These are phyloP conservation scores for Medicago truncatula DNA, from an alignment of 306 rosid genomes.

Conservation along the genomic window DNA sequence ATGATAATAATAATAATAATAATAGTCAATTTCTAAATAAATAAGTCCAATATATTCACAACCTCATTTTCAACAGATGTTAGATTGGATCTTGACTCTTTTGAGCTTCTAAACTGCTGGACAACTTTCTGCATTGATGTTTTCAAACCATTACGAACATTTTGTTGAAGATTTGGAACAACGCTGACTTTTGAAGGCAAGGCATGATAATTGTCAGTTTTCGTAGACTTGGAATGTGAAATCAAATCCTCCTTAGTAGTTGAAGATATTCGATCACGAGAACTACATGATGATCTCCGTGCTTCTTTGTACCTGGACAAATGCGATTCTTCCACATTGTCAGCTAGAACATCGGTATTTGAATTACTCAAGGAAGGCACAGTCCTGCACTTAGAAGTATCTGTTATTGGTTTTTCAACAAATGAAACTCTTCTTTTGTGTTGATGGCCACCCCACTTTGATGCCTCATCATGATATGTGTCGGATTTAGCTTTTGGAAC, in stretches of 20 bases:
- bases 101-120: conserved; percentile 73
- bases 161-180: conserved; percentile 54
- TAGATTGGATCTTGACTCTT: conserved; percentile 52
- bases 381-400: conserved; percentile 48
- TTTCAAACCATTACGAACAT: conserved; percentile 69
- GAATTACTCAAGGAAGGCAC: conserved; percentile 45
- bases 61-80: conserved; percentile 55
- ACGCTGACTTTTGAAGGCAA: conserved; percentile 54
- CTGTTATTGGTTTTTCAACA: conserved; percentile 53
- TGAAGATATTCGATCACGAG: conserved; percentile 48
- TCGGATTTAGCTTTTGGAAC: conserved; percentile 46
- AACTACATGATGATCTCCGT: conserved; percentile 46
- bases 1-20: not conserved
- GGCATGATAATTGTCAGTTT: conserved; percentile 54
- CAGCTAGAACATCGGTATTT: conserved; percentile 35
- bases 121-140: conserved; percentile 73
- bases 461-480: conserved; percentile 47
- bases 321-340: conserved; percentile 48
- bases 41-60: conserved; percentile 44
- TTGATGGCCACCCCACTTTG: conserved; percentile 50
- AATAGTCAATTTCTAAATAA: conserved; percentile 30
- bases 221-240: conserved; percentile 51
- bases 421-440: conserved; percentile 47
- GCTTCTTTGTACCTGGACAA: conserved; percentile 48
- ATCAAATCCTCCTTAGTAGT: conserved; percentile 48